A percentile compares a stretch with the other conserved stretches of the same genome.
Evolutionary conservation across 2,329 filamentous ascomycete species (phyloP).

Genomic region (Talaromyces marneffei): DNA sequence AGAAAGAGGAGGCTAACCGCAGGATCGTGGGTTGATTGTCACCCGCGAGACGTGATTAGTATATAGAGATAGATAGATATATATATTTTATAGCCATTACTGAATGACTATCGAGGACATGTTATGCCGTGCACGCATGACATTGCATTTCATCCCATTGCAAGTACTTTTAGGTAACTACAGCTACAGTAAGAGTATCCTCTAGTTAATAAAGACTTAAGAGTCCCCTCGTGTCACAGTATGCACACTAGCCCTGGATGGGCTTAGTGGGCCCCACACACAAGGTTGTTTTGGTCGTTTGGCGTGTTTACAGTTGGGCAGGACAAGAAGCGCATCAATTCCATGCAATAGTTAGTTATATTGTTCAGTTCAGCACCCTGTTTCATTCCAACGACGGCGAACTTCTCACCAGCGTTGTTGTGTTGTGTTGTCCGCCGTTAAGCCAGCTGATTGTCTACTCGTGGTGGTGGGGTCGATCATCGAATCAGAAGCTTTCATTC

Average conservation of each 20-base stretch:
- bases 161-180: too few relatives aligned
- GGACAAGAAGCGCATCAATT: not conserved
- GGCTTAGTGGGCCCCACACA: conserved; percentile 7
- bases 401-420: not conserved
- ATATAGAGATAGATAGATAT: not conserved
- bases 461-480: not conserved
- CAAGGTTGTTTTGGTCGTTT: conserved; percentile 12
- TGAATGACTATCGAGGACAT: too few relatives aligned
- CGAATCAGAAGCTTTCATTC: not conserved
- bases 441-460: not conserved
- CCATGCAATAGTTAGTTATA: not conserved
- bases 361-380: not conserved
- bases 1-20: conserved; percentile 79
- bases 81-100: too few relatives aligned
- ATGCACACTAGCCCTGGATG: not conserved
- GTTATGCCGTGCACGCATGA: too few relatives aligned
- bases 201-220: too few relatives aligned
- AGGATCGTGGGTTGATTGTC: conserved; percentile 59
- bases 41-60: not conserved
- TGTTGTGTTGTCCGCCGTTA: not conserved
- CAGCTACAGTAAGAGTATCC: not conserved
- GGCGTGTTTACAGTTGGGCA: not conserved
- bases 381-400: not conserved
- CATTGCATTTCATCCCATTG: too few relatives aligned
- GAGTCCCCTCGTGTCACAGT: conserved; percentile 2